Evolutionary conservation across 768 basidiomycete species (phyloP), one percentile per base, ranked within the genome.

Genomic region (Russula emetica): DNA sequence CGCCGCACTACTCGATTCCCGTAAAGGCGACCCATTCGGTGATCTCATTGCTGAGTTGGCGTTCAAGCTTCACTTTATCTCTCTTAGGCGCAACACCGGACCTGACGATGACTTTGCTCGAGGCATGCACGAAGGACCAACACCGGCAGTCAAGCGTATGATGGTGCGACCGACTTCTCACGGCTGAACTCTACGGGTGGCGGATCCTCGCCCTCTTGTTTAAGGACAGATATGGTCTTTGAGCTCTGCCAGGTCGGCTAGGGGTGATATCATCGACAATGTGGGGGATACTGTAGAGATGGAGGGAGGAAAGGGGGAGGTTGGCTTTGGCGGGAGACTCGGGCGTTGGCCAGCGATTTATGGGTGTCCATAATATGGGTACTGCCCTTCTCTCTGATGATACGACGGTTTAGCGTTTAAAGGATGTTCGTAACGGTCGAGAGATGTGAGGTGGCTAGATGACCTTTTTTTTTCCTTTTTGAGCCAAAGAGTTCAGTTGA

Each of bases 371-470:
- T 69, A 89, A 88, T 16, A 86, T 76, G 2, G 89, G 89, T 34
- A 88, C 79, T 9, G 87, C 85, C 16, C 78, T 73, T 68, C 79
- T 81, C 16, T 85, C 88, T 0, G 82, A 74, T 0, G 90, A 89
- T 70, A 34, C 34, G 34, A 32, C 8, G 73, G 73, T 38, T 74
- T 74, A 13, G 70, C 67, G 9, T 62, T 16, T 40, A 62, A 57
- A 4, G 66, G 38, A n/a, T 61, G 45, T 42, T 58, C 45, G 42
- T 67, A 45, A 4, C 54, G 57, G 26, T 68, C 42, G 22, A 68
- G 36, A 36, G 38, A 66, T 36, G 55, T 34, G 22, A 67, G 64
- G 45, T 62, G 58, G 49, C 9, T 36, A 13, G 36, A 13, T 36
- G n/a, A n/a, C n/a, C n/a, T n/a, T 18, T 24, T 28, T 3, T 40